Conservation (phyloP, 2,329 filamentous ascomycete species). For the Apiospora koreana region DNA sequence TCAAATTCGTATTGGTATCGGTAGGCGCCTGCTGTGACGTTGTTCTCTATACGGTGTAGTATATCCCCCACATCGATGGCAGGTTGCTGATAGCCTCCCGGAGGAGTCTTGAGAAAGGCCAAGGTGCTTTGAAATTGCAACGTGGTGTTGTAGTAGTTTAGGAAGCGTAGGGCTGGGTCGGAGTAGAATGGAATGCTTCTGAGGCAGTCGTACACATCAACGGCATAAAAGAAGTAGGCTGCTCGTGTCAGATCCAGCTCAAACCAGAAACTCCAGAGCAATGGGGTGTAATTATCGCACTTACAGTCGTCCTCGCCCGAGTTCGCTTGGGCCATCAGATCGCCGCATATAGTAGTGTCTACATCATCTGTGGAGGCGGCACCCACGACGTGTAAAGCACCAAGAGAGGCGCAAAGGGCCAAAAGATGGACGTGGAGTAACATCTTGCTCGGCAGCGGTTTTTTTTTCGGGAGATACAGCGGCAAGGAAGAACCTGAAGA, state of each 20-base stretch:
- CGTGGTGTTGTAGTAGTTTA: constrained; percentile 45
- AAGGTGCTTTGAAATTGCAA: constrained; percentile 46
- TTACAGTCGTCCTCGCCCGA: not conserved
- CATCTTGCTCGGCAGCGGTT: not conserved
- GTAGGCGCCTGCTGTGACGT: constrained; percentile 33
- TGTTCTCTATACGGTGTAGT: constrained; percentile 30
- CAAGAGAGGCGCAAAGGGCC: not conserved
- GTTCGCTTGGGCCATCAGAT: not conserved
- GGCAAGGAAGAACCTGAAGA: not conserved
- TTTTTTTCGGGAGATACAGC: not conserved
- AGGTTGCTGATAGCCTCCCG: constrained; percentile 41
- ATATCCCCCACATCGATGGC: constrained; percentile 34
- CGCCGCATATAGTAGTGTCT: not conserved
- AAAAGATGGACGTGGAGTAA: not conserved
- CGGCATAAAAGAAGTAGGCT: constrained; percentile 18
- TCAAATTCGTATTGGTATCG: constrained; percentile 40
- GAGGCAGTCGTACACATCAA: constrained; percentile 41
- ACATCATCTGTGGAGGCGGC: not conserved
- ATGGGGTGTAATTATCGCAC: not conserved
- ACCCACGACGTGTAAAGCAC: not conserved
- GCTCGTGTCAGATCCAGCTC: not conserved
- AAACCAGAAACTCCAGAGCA: not conserved
- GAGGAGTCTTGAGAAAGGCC: constrained; percentile 40
- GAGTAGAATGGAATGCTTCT: constrained; percentile 45
- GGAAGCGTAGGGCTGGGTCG: constrained; percentile 42